These are phyloP conservation scores for Fusarium nanum DNA, from an alignment of 2,329 filamentous ascomycete genomes.

Conservation along the genomic window DNA sequence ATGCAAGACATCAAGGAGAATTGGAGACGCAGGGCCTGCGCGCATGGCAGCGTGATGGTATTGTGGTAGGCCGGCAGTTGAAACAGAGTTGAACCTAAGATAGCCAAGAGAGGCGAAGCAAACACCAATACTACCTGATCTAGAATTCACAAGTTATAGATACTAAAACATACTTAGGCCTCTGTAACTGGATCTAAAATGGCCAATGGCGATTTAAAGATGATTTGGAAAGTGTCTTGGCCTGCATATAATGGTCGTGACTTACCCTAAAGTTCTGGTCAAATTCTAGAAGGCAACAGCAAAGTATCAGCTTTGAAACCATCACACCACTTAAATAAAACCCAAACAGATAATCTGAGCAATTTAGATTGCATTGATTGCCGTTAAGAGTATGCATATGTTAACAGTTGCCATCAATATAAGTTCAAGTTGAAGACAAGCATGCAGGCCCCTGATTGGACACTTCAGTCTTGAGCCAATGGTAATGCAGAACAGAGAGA, in stretches of 20 bases:
- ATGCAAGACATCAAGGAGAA: neutral
- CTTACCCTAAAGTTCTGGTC: neutral
- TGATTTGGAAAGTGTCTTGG: neutral
- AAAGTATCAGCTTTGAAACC: neutral
- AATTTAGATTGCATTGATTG: neutral
- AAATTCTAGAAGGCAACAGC: neutral
- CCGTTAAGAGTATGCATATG: neutral
- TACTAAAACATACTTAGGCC: neutral
- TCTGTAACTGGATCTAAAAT: neutral
- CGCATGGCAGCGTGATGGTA: neutral
- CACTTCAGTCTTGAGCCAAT: constrained; percentile 4
- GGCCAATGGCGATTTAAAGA: neutral
- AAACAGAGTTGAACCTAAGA: constrained; percentile 13
- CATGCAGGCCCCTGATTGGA: constrained; percentile 37
- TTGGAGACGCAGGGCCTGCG: neutral
- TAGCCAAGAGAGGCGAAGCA: neutral
- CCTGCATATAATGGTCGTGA: neutral
- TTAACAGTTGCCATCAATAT: neutral
- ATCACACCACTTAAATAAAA: neutral
- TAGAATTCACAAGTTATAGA: neutral
- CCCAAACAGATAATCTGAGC: neutral
- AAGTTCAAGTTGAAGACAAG: constrained; percentile 3
- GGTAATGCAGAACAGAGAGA: constrained; percentile 13
- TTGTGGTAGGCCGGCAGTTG: constrained; percentile 17
- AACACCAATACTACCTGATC: neutral